Percentiles rank a stretch among this genome's conserved stretches.
phyloP scores from a whole-genome alignment of 768 basidiomycete species.

The Calvatia gigantea region DNA sequence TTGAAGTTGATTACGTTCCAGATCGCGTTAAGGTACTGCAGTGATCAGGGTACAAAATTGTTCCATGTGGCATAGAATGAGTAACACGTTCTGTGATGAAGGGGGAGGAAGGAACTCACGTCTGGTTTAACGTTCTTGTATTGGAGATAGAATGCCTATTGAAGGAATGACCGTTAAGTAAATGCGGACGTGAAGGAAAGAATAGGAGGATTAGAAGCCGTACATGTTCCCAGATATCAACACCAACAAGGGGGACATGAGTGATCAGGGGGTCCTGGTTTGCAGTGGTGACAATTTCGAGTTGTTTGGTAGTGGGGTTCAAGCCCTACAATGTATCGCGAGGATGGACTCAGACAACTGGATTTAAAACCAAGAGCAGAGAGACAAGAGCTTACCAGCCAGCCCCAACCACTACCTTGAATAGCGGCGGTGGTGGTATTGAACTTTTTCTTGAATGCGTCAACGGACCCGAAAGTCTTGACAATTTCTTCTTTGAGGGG shows the following conservation, averaged over 20 bases:
- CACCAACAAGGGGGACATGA: conserved; percentile 81
- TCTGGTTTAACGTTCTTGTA: conserved; percentile 94
- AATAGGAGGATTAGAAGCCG: too few species aligned
- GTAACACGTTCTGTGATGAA: neutral
- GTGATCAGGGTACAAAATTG: neutral
- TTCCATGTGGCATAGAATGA: neutral
- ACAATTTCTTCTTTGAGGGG: conserved; percentile 65
- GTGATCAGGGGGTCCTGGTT: conserved; percentile 92
- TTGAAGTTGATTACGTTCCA: conserved; percentile 92
- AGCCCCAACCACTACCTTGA: conserved; percentile 96
- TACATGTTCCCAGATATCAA: conserved; percentile 90
- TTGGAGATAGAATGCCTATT: conserved; percentile 83
- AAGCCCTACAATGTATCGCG: conserved; percentile 53
- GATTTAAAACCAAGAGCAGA: too few species aligned
- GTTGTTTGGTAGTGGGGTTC: conserved; percentile 59
- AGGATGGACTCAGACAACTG: too few species aligned
- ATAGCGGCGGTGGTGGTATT: conserved; percentile 83
- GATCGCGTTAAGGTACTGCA: conserved; percentile 81
- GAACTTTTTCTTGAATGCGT: conserved; percentile 73
- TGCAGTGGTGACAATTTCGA: conserved; percentile 87
- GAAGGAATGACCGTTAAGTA: neutral
- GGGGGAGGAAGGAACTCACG: conserved; percentile 44
- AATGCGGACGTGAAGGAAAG: neutral
- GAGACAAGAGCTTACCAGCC: conserved; percentile 65
- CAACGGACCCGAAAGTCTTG: conserved; percentile 63